Conservation (phyloP, 1,284 basidiomycete genomes). For the Inonotus hispidus region DNA sequence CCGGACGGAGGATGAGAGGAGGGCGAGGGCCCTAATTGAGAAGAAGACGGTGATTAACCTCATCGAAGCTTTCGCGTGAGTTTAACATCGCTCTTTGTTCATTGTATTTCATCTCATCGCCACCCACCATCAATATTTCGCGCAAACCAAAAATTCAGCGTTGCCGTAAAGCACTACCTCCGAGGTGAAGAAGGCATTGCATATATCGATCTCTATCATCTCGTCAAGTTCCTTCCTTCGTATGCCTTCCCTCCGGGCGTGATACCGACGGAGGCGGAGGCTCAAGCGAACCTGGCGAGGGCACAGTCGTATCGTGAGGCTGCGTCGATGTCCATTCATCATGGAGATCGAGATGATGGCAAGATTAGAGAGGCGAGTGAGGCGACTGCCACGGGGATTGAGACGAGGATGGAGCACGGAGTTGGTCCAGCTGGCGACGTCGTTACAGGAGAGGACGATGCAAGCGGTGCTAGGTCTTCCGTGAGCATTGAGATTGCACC, state of each 20-base stretch:
- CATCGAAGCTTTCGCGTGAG: conserved; percentile 43
- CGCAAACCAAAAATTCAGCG: conserved; percentile 19
- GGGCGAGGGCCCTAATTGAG: conserved; percentile 53
- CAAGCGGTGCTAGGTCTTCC: neutral
- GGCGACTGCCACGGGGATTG: neutral
- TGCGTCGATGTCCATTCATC: neutral
- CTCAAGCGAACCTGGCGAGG: conserved; percentile 8
- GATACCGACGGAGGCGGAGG: conserved; percentile 38
- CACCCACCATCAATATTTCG: neutral
- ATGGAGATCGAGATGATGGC: neutral
- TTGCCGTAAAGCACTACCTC: conserved; percentile 51
- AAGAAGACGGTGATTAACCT: conserved; percentile 62
- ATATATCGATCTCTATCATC: conserved; percentile 55
- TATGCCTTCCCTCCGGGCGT: conserved; percentile 55
- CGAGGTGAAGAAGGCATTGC: conserved; percentile 61
- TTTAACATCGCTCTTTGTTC: neutral
- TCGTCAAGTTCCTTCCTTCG: conserved; percentile 62
- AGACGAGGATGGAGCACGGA: neutral
- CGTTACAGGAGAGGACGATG: neutral
- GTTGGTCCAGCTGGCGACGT: neutral
- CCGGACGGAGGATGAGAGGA: conserved; percentile 33
- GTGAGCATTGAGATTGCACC: conserved; percentile 4
- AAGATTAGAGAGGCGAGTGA: neutral
- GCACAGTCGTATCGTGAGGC: conserved; percentile 6
- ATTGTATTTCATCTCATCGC: neutral